These are phyloP conservation scores for Antrodiella citrinella DNA, from an alignment of 768 basidiomycete genomes.

Conservation along the genomic window DNA sequence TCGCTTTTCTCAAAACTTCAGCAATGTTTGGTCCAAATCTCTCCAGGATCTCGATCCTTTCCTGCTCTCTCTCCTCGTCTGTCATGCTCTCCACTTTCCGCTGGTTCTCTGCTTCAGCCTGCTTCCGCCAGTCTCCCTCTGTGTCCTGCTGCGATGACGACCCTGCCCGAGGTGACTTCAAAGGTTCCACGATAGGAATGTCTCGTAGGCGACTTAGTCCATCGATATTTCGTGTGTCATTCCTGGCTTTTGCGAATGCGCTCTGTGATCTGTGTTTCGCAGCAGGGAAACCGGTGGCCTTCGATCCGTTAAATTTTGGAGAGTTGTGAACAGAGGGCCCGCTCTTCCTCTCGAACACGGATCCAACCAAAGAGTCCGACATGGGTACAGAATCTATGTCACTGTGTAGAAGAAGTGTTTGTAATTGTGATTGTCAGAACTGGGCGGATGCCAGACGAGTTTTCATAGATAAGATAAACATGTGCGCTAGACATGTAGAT, in stretches of 20 bases:
- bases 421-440: too few species aligned
- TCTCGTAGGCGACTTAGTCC: conserved; percentile 7
- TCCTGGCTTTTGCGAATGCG: conserved; percentile 28
- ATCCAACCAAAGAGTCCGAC: conserved; percentile 30
- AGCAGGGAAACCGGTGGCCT: conserved; percentile 29
- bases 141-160: background rate
- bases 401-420: too few species aligned
- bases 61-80: conserved; percentile 59
- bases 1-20: conserved; percentile 51
- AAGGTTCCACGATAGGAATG: conserved; percentile 15
- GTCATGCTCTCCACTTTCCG: conserved; percentile 58
- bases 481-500: background rate
- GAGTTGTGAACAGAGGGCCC: conserved; percentile 17
- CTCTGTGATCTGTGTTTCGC: conserved; percentile 35
- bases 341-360: conserved; percentile 36
- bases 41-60: conserved; percentile 57
- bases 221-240: conserved; percentile 10
- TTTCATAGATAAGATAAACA: background rate
- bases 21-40: conserved; percentile 62
- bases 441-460: background rate
- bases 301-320: background rate
- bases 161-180: conserved; percentile 11
- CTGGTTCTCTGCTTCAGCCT: conserved; percentile 62
- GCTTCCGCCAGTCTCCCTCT: conserved; percentile 37
- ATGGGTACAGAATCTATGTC: background rate